Conservation (phyloP, 768 basidiomycete genomes). For the Hemileccinum rubropunctum region DNA sequence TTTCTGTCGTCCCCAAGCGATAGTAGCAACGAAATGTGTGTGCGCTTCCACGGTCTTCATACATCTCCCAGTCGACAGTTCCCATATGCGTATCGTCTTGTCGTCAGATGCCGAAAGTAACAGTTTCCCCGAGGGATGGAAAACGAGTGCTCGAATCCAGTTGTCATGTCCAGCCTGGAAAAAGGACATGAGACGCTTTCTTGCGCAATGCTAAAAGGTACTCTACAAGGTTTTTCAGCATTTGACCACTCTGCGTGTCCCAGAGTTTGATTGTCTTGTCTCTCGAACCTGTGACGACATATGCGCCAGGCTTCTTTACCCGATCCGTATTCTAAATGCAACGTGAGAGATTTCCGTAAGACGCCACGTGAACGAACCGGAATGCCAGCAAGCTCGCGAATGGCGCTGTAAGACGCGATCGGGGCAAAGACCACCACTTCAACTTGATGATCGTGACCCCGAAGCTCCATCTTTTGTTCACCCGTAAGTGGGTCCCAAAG, state of each 20-base stretch:
- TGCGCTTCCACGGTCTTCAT: slow-evolving; percentile 87
- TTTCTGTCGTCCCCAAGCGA: slow-evolving; percentile 73
- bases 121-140: slow-evolving; percentile 88
- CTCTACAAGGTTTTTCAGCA: slow-evolving; percentile 71
- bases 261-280: slow-evolving; percentile 93
- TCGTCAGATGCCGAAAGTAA: slow-evolving; percentile 92
- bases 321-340: slow-evolving; percentile 46
- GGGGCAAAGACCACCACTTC: slow-evolving; percentile 84
- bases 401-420: slow-evolving; percentile 65
- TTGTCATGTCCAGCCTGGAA: slow-evolving; percentile 77
- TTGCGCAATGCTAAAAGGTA: background rate
- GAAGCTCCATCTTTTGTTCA: slow-evolving; percentile 75
- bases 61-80: slow-evolving; percentile 80
- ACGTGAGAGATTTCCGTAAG: slow-evolving; percentile 2
- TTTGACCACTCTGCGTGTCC: slow-evolving; percentile 82
- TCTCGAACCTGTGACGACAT: slow-evolving; percentile 78
- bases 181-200: slow-evolving; percentile 7
- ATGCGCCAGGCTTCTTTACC: slow-evolving; percentile 50
- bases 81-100: slow-evolving; percentile 90
- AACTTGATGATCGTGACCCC: slow-evolving; percentile 86
- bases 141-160: slow-evolving; percentile 85
- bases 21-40: slow-evolving; percentile 75
- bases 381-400: slow-evolving; percentile 73
- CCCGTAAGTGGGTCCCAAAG: slow-evolving; percentile 73
- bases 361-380: slow-evolving; percentile 44